phyloP scores from a whole-genome alignment of 2,329 filamentous ascomycete species.

The Hirsutella rhossiliensis region DNA sequence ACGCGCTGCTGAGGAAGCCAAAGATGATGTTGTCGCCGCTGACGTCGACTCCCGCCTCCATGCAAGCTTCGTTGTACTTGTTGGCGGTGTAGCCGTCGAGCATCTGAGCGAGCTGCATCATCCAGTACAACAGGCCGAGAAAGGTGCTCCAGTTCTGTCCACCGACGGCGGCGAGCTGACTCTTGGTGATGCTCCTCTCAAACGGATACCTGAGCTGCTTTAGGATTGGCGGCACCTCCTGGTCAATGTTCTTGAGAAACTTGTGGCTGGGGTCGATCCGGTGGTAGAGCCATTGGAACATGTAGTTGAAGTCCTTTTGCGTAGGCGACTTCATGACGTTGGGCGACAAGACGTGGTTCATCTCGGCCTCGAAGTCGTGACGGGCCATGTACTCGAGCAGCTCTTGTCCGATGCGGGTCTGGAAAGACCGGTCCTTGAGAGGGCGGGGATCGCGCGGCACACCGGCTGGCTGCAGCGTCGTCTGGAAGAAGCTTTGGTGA shows the following conservation, averaged over 20 bases:
- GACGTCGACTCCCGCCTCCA: conserved; percentile 79
- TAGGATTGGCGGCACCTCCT: conserved; percentile 83
- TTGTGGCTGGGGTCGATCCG: conserved; percentile 88
- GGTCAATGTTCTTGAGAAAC: conserved; percentile 90
- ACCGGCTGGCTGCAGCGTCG: conserved; percentile 68
- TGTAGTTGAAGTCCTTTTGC: conserved; percentile 94
- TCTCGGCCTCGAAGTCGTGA: conserved; percentile 95
- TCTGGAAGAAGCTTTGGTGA: conserved; percentile 92
- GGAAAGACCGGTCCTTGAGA: conserved; percentile 68
- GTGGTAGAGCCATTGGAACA: conserved; percentile 97
- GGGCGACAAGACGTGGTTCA: conserved; percentile 84
- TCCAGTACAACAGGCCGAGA: conserved; percentile 89
- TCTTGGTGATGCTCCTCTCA: conserved; percentile 92
- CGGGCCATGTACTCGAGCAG: conserved; percentile 83
- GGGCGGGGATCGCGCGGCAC: conserved; percentile 80
- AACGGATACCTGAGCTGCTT: conserved; percentile 93
- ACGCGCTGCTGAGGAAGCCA: conserved; percentile 78
- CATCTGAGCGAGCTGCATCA: conserved; percentile 96
- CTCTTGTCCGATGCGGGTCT: conserved; percentile 75
- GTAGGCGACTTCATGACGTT: conserved; percentile 91
- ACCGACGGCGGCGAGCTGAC: conserved; percentile 85
- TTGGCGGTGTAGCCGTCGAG: conserved; percentile 70
- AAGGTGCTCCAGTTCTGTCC: conserved; percentile 97
- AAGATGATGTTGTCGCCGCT: conserved; percentile 88
- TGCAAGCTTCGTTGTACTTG: conserved; percentile 80